Conservation (phyloP, 768 basidiomycete genomes). For the Suillus hirtellus region DNA sequence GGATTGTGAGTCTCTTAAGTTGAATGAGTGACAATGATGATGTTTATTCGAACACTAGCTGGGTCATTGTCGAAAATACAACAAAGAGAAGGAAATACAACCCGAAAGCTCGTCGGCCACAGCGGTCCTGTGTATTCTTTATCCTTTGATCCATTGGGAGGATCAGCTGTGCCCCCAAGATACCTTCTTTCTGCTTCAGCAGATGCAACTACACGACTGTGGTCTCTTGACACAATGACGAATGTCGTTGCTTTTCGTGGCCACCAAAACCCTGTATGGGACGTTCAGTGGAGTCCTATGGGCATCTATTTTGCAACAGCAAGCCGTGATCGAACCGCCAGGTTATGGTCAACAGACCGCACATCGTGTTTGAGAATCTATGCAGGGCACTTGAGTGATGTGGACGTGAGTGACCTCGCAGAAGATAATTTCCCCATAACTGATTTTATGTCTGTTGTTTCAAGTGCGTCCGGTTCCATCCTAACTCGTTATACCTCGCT, state of each 20-base stretch:
- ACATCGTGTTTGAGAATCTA: slow-evolving; percentile 86
- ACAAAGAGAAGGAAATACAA: slow-evolving; percentile 77
- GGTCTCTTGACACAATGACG: slow-evolving; percentile 94
- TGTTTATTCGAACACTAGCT: slow-evolving; percentile 38
- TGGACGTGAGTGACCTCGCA: slow-evolving; percentile 69
- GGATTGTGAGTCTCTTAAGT: slow-evolving; percentile 57
- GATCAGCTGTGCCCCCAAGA: slow-evolving; percentile 82
- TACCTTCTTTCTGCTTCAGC: slow-evolving; percentile 91
- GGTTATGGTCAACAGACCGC: slow-evolving; percentile 95
- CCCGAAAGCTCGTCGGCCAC: slow-evolving; percentile 95
- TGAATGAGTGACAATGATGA: background rate
- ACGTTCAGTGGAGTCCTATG: slow-evolving; percentile 97
- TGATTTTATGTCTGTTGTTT: slow-evolving; percentile 10
- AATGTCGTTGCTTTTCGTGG: slow-evolving; percentile 94
- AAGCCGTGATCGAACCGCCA: slow-evolving; percentile 90
- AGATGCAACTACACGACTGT: slow-evolving; percentile 86
- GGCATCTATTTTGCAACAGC: slow-evolving; percentile 98
- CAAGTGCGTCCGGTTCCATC: slow-evolving; percentile 94
- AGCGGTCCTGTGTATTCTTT: slow-evolving; percentile 96
- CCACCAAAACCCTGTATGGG: slow-evolving; percentile 98
- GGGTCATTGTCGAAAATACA: slow-evolving; percentile 59
- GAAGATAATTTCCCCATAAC: background rate
- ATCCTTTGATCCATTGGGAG: slow-evolving; percentile 88
- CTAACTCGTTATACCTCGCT: slow-evolving; percentile 95
- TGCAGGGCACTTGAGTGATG: slow-evolving; percentile 94